Evolutionary conservation across 306 rosid genomes (phyloP), one percentile per base, ranked within the genome.

Genomic region (Acacia confusa): DNA sequence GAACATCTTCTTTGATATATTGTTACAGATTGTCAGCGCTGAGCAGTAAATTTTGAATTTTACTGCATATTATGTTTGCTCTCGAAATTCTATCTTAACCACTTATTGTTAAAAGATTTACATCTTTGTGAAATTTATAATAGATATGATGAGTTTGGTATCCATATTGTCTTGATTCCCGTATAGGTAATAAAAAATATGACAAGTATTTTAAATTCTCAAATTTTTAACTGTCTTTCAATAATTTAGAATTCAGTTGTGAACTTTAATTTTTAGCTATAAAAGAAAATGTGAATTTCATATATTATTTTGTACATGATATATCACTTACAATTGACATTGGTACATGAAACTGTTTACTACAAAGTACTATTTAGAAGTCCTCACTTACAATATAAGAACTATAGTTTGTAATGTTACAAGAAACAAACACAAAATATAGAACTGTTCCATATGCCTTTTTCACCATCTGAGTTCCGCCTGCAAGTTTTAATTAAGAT

Each of bases 21-120:
- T 81, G 53, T 81, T 77, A 61, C 44, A 82, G 66, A 48, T 50
- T 48, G 43, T 15, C 22, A 73, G 58, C 58, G 11, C 57, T 17
- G 25, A 50, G 68, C 77, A 30, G 72, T 57, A 53, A 83, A 67
- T 74, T 78, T 83, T 78, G 20, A 38, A 66, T 83, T 73, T 73
- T 83, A 53, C 77, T 53, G 34, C 28, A 75, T 7, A 68, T 63
- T 71, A 63, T 76, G 72, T 48, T 79, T 69, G 79, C 61, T 52
- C 60, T 30, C 53, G 40, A 43, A 34, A 60, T 38, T 81, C 68
- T 55, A 15, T 22, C 10, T 34, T 34, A 36, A 43, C 34, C 24
- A 45, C 45, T 55, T 48, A 30, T 16, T 55, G 12, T 40, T 16
- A 24, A 17, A 48, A 52, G 55, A 52, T 40, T 34, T 52, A 4